These are phyloP conservation scores for Beverwykella pulmonaria DNA, from an alignment of 495 filamentous ascomycete species.

Conservation along the genomic window DNA sequence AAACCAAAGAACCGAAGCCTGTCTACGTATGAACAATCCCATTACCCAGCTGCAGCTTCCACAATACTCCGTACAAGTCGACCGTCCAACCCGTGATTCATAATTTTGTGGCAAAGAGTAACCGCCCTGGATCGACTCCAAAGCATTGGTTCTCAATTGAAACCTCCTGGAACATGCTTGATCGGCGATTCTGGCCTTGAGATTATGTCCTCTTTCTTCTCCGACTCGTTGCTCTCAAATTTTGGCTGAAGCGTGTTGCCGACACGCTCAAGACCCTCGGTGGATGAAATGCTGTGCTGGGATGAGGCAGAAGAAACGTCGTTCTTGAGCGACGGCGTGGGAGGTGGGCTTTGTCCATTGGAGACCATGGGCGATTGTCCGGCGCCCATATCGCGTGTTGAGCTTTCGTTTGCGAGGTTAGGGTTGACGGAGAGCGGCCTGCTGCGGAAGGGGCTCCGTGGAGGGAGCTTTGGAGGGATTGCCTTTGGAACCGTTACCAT, in stretches of 20 bases:
- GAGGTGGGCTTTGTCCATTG: constrained; percentile 13
- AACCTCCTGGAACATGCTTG: constrained; percentile 31
- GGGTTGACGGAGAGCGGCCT: constrained; percentile 31
- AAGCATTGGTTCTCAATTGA: constrained; percentile 12
- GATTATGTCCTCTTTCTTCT: constrained; percentile 17
- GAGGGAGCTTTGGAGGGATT: constrained; percentile 42
- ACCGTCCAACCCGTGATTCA: neutral
- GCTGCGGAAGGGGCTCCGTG: constrained; percentile 44
- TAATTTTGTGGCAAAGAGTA: neutral
- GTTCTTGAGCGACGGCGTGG: constrained; percentile 32
- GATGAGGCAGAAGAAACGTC: constrained; percentile 33
- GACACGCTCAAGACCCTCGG: constrained; percentile 28
- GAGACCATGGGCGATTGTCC: constrained; percentile 26
- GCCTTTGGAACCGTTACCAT: constrained; percentile 46
- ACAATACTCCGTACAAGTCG: constrained; percentile 8
- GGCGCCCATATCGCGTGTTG: constrained; percentile 10
- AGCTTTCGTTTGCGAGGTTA: constrained; percentile 15
- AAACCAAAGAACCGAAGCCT: neutral
- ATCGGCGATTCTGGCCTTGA: constrained; percentile 30
- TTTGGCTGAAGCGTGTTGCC: constrained; percentile 28
- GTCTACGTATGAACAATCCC: neutral
- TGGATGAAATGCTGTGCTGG: constrained; percentile 29
- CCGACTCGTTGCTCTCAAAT: neutral
- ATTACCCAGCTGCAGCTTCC: constrained; percentile 1
- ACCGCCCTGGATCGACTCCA: neutral